Evolutionary conservation across 2,329 filamentous ascomycete genomes (phyloP).

Genomic region (Cadophora gregata): DNA sequence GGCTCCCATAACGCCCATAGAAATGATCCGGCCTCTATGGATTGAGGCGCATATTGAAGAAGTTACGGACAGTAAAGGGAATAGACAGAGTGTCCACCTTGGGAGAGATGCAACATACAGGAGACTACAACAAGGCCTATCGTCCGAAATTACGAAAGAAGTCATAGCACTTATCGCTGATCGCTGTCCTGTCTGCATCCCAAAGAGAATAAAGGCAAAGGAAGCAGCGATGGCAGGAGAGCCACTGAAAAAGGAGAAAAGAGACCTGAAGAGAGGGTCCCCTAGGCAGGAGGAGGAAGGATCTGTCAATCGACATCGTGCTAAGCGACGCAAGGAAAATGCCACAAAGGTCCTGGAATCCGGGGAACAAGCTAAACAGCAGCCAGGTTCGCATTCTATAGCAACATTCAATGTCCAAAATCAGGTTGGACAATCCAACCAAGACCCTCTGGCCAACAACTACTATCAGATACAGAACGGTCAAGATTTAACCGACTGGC

Average conservation of each 20-base stretch:
- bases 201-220: not conserved
- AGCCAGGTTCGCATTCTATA: not conserved
- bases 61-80: not conserved
- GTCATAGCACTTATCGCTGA: not conserved
- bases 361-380: not conserved
- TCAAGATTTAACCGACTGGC: no score
- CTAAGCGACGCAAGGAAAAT: not conserved
- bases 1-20: no score
- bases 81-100: not conserved
- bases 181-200: not conserved
- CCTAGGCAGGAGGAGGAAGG: not conserved
- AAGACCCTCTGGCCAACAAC: no score
- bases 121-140: not conserved
- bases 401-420: no score
- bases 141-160: not conserved
- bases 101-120: conserved; percentile 8
- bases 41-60: not conserved
- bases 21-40: not conserved
- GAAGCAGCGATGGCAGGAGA: not conserved
- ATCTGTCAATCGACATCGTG: not conserved
- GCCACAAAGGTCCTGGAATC: not conserved
- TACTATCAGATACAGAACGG: no score
- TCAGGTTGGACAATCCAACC: no score
- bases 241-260: not conserved
- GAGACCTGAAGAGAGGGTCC: not conserved